phyloP scores from a whole-genome alignment of 2,329 filamentous ascomycete species.

The Passalora sequoiae region DNA sequence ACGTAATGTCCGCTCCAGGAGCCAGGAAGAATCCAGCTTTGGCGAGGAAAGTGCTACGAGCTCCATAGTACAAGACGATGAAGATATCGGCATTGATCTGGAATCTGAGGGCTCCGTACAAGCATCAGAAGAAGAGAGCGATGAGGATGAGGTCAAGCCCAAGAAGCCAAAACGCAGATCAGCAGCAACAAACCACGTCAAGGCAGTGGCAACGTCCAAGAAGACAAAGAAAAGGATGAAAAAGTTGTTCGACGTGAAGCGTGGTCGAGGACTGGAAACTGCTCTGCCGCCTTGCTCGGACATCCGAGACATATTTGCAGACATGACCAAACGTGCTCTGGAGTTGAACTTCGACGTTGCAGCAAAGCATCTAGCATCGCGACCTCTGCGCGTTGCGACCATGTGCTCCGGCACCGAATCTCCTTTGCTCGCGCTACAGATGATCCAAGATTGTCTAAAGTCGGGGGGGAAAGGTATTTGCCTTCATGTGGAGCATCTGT shows the following conservation, averaged over 20 bases:
- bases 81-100: neutral
- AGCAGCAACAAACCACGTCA: neutral
- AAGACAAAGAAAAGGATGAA: neutral
- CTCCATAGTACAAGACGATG: neutral
- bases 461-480: slow-evolving; percentile 10
- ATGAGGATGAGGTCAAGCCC: neutral
- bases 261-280: slow-evolving; percentile 22
- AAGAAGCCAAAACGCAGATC: no score
- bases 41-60: neutral
- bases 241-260: slow-evolving; percentile 1
- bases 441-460: slow-evolving; percentile 44
- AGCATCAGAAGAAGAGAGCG: neutral
- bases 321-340: slow-evolving; percentile 42
- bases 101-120: neutral
- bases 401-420: slow-evolving; percentile 76
- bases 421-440: slow-evolving; percentile 60
- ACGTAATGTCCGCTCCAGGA: no score
- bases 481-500: slow-evolving; percentile 37
- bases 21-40: no score
- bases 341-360: slow-evolving; percentile 34
- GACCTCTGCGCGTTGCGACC: slow-evolving; percentile 56
- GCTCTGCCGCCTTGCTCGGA: slow-evolving; percentile 44
- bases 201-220: neutral
- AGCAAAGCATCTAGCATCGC: slow-evolving; percentile 31
- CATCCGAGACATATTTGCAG: slow-evolving; percentile 47